phyloP scores from a whole-genome alignment of 208 protist species.

The Crithidia acanthocephali region DNA sequence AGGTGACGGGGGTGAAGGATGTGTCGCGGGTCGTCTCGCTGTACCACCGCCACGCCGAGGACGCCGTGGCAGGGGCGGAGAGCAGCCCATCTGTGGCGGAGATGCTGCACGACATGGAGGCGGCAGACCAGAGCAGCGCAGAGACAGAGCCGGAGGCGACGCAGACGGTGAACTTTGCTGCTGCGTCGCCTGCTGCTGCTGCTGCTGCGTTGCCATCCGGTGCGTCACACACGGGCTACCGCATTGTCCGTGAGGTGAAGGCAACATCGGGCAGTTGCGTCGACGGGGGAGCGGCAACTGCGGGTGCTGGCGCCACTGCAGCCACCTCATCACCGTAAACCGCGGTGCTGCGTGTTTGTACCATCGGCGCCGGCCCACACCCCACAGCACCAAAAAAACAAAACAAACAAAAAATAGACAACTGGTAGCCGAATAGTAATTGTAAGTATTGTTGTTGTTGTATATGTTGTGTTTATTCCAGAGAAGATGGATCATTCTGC shows the following conservation, averaged over 20 bases:
- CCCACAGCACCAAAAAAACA: no score
- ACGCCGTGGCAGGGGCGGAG: neutral
- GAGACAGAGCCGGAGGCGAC: neutral
- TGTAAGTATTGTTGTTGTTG: no score
- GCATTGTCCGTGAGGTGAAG: constrained; percentile 31
- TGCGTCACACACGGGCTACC: neutral
- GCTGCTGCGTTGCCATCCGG: neutral
- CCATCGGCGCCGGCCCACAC: no score
- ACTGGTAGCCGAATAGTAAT: no score
- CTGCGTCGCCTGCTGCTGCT: neutral
- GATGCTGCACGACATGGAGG: constrained; percentile 5
- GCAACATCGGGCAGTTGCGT: neutral
- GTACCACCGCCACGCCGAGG: constrained; percentile 32
- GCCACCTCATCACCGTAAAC: no score
- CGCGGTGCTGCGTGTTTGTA: no score
- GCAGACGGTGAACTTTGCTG: constrained; percentile 18
- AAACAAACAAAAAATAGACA: no score
- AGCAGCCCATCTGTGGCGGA: neutral
- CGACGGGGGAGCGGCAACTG: neutral
- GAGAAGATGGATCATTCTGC: no score
- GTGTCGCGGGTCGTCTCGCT: constrained; percentile 35
- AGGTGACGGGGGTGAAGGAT: constrained; percentile 77
- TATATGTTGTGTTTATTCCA: no score
- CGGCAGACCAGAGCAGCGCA: neutral
- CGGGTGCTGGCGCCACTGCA: neutral